Base-by-base conservation (phyloP, 2,329 filamentous ascomycete genomes). In the Daldinia sp. region DNA sequence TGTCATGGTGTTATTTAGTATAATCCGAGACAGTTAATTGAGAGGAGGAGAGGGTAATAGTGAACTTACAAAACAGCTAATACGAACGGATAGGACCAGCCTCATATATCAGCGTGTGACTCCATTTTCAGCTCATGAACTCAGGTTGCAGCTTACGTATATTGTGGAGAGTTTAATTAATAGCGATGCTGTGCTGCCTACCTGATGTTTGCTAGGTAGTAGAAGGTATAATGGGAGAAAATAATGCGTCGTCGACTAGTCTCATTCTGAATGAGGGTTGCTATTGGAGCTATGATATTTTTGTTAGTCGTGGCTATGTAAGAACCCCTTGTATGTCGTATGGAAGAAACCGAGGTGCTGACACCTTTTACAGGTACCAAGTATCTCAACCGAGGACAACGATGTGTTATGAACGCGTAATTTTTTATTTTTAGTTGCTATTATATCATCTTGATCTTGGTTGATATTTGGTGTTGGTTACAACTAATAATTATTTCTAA, bases 1-100 rank as follows among this genome's bases (percentile, higher is more conserved):
- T 61, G 28, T 13, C 63, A 66, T 66, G 41, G 37, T 44, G 44
- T 6, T 48, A 15, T 61, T 61, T 37, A 58, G 58, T 46, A 26
- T 51, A 18, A 30, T 12, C n/a, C 18, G 28, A 28, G 35, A 51
- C 44, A 2, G 20, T 23, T 37, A 46, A 41, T 13, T 12, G n/a
- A 57, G 10, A 44, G 6, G 28, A 30, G 12, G 28, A 20, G 20
- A 30, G 28, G 7, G 10, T 1, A 10, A 12, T 41, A 5, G 26
- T 20, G n/a, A 7, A 59, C 56, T 48, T 13, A 59, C 56, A 26
- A 30, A 15, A 28, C 18, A 59, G 56, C 26, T 59, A 28, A 39
- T 30, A 42, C n/a, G 20, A 18, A n/a, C 4, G 46, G 57, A 39
- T 20, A 15, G 13, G 33, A 37, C 12, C 12, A 20, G 44, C 18